Evolutionary conservation across 2,329 filamentous ascomycete species (phyloP), one percentile per base, ranked within the genome.

Genomic region (Cryphonectria radicalis): DNA sequence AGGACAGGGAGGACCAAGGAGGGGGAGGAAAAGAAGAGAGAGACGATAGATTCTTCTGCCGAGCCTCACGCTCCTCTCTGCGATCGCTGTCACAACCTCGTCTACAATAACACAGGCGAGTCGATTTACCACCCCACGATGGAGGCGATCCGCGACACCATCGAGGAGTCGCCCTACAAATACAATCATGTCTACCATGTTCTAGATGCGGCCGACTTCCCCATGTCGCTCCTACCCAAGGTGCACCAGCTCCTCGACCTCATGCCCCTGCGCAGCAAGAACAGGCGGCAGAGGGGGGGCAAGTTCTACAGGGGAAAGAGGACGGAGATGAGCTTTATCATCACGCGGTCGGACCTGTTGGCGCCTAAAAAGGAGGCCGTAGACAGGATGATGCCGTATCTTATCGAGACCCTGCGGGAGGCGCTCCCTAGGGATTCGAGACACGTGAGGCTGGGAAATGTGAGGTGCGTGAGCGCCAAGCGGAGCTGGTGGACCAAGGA

Each of bases 101-200:
- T 92, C 32, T 91, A 98, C 80, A 91, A 98, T 78, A 89, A 89
- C 72, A 84, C 86, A 22, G 93, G 92, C 10, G 82, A 88, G 22
- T 87, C 93, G 7, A 95, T 97, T 76, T 87, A 89, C 69, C 93
- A 97, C 77, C 96, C 96, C 0, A 91, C 91, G 0, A 87, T 98
- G 74, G 88, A 94, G 60, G 91, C 93, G 2, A 90, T 99, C 67
- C 90, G 91, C 74, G 91, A 94, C 74, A 97, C 94, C 22, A 92
- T 99, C 67, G 87, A 91, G 68, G 93, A 97, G 80, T 97, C 95
- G 0, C 95, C 95, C 0, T 91, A 97, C 81, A 93, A 93, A 79
- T 89, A 93, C 78, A 98, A 99, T 77, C 93, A 98, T 81, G 91
- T 99, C 73, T 99, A 98, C 79, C 96, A 99, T 81, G 87, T 99